These are phyloP conservation scores for Casuarina glauca DNA, from an alignment of 306 rosid genomes.

Conservation along the genomic window DNA sequence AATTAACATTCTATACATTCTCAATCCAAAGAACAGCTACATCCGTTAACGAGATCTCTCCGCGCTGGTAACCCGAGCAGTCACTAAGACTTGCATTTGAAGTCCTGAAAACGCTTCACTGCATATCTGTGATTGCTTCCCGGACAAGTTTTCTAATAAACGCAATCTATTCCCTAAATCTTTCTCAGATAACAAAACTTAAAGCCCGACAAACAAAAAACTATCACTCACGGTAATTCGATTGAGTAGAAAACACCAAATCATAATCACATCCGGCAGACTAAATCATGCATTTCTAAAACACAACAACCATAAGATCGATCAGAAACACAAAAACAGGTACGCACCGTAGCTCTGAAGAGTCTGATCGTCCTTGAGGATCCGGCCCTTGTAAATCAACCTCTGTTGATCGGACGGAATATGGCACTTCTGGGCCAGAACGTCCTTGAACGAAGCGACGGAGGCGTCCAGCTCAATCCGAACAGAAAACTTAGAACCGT, in stretches of 20 bases:
- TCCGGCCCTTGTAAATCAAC: slow-evolving; percentile 88
- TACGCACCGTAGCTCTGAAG: slow-evolving; percentile 66
- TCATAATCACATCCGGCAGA: not conserved
- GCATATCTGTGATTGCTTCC: not conserved
- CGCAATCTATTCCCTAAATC: not conserved
- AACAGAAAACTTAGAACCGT: slow-evolving; percentile 67
- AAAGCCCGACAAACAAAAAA: not conserved
- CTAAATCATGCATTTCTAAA: not conserved
- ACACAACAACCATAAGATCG: not conserved
- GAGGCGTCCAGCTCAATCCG: slow-evolving; percentile 51
- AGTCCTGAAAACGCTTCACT: not conserved
- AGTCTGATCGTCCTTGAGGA: slow-evolving; percentile 77
- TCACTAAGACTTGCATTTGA: not conserved
- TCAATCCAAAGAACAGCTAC: not conserved
- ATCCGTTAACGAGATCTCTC: not conserved
- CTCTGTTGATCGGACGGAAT: slow-evolving; percentile 71
- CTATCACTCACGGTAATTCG: not conserved
- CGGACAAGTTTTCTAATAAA: not conserved
- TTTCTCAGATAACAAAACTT: not conserved
- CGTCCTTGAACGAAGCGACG: slow-evolving; percentile 59
- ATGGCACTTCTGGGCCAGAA: slow-evolving; percentile 51
- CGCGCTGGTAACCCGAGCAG: not conserved
- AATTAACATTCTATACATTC: not conserved
- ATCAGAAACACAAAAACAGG: not conserved
- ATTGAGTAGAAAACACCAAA: not conserved